phyloP scores from a whole-genome alignment of 345 rosid genomes.

The Turnera subulata region DNA sequence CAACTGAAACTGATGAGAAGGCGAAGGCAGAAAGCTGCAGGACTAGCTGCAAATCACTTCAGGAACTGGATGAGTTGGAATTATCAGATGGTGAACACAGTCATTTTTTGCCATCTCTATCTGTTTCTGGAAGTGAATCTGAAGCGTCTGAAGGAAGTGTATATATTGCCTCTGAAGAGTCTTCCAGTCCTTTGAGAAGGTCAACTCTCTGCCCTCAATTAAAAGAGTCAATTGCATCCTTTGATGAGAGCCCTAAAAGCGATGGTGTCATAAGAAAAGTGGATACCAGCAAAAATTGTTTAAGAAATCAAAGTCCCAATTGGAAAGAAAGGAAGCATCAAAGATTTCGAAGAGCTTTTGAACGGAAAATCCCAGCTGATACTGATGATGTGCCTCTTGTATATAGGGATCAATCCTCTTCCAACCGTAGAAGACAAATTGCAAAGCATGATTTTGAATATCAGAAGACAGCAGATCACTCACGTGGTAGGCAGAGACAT shows the following conservation, averaged over 20 bases:
- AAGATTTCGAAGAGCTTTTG: too few relatives aligned
- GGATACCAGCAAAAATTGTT: slow-evolving; percentile 19
- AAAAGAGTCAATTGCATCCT: slow-evolving; percentile 23
- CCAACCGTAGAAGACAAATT: slow-evolving; percentile 27
- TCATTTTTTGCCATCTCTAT: slow-evolving; percentile 36
- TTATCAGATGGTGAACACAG: slow-evolving; percentile 37
- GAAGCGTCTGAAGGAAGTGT: slow-evolving; percentile 32
- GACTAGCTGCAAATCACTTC: slow-evolving; percentile 24
- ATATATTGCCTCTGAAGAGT: slow-evolving; percentile 22
- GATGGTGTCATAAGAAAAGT: slow-evolving; percentile 12
- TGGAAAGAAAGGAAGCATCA: slow-evolving; percentile 18
- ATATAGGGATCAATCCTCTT: slow-evolving; percentile 26
- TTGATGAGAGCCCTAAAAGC: slow-evolving; percentile 22
- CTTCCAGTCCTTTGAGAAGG: slow-evolving; percentile 24
- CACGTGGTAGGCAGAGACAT: slow-evolving; percentile 17
- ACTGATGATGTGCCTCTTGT: slow-evolving; percentile 15
- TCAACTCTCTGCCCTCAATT: slow-evolving; percentile 26
- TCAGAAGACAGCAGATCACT: slow-evolving; percentile 21
- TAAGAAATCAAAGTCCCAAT: slow-evolving; percentile 19
- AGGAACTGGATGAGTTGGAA: slow-evolving; percentile 32
- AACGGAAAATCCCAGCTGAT: too few relatives aligned
- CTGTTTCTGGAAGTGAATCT: slow-evolving; percentile 39
- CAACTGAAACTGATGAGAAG: slow-evolving; percentile 22
- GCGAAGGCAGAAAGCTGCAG: slow-evolving; percentile 25
- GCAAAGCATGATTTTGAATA: slow-evolving; percentile 23